Base-by-base conservation (phyloP, 805 yeast species). In the Candida ponderosae region DNA sequence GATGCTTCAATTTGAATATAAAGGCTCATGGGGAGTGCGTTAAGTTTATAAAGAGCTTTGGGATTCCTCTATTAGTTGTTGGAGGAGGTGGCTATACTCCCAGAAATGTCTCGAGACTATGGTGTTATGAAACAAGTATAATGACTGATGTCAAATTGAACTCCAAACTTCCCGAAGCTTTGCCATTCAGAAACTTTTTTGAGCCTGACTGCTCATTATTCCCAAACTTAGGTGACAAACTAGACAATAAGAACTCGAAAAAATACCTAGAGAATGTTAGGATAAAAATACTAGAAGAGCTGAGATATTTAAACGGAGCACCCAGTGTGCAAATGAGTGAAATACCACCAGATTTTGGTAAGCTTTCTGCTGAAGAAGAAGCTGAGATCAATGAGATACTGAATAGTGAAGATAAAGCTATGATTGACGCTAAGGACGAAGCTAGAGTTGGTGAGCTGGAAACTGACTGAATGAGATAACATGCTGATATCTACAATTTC, bases 31-130 rank as follows among this genome's bases (percentile, higher is more conserved):
- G 97, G 30, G 94, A 90, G 60, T 93, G 98, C 67, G 86, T 90
- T 36, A 79, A 81, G 48, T 90, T 76, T 61, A 87, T 89, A 36
- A 84, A 83, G 57, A 72, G 84, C 8, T 86, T 90, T 54, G 84
- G 85, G 34, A 71, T 93, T 15, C 97, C 98, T 9, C 65, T 86
- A 72, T 74, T 93, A 80, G 95, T 93, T 23, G 70, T 93, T 17
- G 98, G 98, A 30, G 98, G 98, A 35, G 98, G 98, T 49, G 98
- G 98, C 17, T 93, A 93, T 63, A 93, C 98, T 3, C 94, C 95
- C 74, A 74, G 97, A 58, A 93, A 93, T 57, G 98, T 93, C 34
- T 87, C 97, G 5, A 70, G 98, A 48, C 74, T 95, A 11, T 90
- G 98, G 97, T 76, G 96, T 2, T 89, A 72, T 54, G 98, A 93